Evolutionary conservation across 164 flowering plant genomes (phyloP), one percentile per base, ranked within the genome.

Genomic region (Dillenia turbinata): DNA sequence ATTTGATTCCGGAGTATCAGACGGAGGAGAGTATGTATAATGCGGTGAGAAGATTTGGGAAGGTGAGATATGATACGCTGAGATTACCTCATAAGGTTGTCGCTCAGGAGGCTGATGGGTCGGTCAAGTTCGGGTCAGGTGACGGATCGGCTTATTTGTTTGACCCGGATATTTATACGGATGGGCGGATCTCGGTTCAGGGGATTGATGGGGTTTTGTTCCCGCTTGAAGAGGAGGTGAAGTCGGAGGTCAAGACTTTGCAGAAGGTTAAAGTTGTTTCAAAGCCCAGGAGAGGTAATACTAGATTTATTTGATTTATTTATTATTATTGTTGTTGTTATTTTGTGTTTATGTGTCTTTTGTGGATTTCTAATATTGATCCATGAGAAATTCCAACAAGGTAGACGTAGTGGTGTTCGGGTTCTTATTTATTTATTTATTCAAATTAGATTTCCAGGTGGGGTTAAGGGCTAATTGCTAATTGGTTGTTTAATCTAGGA

Each of bases 1-100:
- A 81, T 44, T 45, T 81, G 49, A 68, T 82, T 2, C 83, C 83
- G 16, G 85, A 82, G 75, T 82, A 82, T 40, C 85, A 82, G 63
- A 82, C 85, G n/a, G 85, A 82, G 66, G 85, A 82, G 75, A 82
- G 85, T 64, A 82, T 82, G 85, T 82, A 82, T 70, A 77, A 75
- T 56, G 66, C 83, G 1, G 85, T 82, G 45, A 54, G 83, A 53
- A 49, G 85, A 46, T 77, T 82, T 61, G 85, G 85, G 57, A 79
- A 74, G 63, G 75, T 82, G 16, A 45, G 56, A 47, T 82, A 79
- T 67, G 83, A 82, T 17, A 77, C 81, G 15, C 60, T 82, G 59
- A 49, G 81, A 45, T 16, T 79, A 62, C 85, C 85, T 12, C 77
- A 77, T 51, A 74, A 75, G 71, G 66, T 81, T 44, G 62, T 49